phyloP scores from a whole-genome alignment of 306 rosid species.

The Quillaja saponaria region DNA sequence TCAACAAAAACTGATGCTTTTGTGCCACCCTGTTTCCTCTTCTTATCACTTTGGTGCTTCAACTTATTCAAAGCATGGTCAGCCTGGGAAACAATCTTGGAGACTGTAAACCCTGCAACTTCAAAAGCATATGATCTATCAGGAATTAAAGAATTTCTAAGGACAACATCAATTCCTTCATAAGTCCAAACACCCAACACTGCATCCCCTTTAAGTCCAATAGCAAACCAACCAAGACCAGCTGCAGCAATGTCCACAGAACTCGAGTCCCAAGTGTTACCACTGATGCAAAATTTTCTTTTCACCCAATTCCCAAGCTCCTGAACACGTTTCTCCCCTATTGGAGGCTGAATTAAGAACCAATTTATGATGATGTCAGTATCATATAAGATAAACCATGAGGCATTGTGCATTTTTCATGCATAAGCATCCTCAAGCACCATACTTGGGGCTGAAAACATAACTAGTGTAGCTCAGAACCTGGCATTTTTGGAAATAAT shows the following conservation, averaged over 20 bases:
- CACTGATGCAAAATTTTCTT: slow-evolving; percentile 59
- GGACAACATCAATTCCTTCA: slow-evolving; percentile 74
- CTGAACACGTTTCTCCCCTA: slow-evolving; percentile 62
- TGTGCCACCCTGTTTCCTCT: slow-evolving; percentile 32
- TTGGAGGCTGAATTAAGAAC: slow-evolving; percentile 75
- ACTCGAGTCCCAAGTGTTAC: slow-evolving; percentile 88
- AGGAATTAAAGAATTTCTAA: slow-evolving; percentile 73
- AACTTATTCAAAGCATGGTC: slow-evolving; percentile 61
- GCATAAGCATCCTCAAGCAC: slow-evolving; percentile 10
- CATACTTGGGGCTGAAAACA: not conserved
- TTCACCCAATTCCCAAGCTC: slow-evolving; percentile 84
- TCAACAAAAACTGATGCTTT: slow-evolving; percentile 32
- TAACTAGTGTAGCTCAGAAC: not conserved
- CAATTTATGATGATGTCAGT: slow-evolving; percentile 16
- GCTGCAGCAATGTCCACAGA: slow-evolving; percentile 80
- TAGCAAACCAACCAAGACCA: slow-evolving; percentile 93
- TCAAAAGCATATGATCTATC: slow-evolving; percentile 63
- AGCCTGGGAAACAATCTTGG: slow-evolving; percentile 79
- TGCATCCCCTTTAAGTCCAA: slow-evolving; percentile 92
- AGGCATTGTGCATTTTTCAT: slow-evolving; percentile 21
- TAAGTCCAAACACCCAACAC: slow-evolving; percentile 75
- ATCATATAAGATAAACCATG: slow-evolving; percentile 20
- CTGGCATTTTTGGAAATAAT: too few relatives aligned
- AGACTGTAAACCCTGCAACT: slow-evolving; percentile 74
- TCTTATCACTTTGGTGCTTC: slow-evolving; percentile 40